Evolutionary conservation across 176 grass and related monocot genomes (phyloP).

Genomic region (Phragmites australis): DNA sequence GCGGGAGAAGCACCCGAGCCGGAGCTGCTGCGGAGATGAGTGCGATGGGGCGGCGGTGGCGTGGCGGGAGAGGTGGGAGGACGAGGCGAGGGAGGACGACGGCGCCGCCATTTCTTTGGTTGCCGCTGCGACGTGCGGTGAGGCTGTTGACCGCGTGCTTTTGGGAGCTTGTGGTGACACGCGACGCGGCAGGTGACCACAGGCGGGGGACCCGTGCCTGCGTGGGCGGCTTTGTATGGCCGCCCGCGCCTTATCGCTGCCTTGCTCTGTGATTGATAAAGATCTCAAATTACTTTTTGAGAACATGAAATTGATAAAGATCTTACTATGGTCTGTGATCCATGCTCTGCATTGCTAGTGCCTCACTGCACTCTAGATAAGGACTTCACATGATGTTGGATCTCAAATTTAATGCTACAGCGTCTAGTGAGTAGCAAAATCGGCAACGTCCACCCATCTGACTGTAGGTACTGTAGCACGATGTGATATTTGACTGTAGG

Average conservation of each 20-base stretch:
- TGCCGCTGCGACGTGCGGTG: background rate
- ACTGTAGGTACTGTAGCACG: too few species aligned
- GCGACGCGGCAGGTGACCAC: background rate
- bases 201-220: background rate
- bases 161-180: slow-evolving; percentile 1
- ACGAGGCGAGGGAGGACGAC: slow-evolving; percentile 37
- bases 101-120: slow-evolving; percentile 27
- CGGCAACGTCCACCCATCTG: too few species aligned
- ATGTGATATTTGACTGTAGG: too few species aligned
- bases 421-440: too few species aligned
- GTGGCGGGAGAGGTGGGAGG: slow-evolving; percentile 8
- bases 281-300: too few species aligned
- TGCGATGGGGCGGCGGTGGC: background rate
- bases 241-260: slow-evolving; percentile 10
- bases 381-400: too few species aligned
- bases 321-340: too few species aligned
- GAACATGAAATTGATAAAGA: too few species aligned
- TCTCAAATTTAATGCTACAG: too few species aligned
- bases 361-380: too few species aligned
- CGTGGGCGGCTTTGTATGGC: slow-evolving; percentile 30
- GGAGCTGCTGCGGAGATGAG: background rate
- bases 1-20: background rate
- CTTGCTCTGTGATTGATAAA: too few species aligned
- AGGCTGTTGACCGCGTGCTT: background rate
- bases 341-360: too few species aligned